These are phyloP conservation scores for Solanum corneliomulleri DNA, from an alignment of 257 asterid genomes.

Conservation along the genomic window DNA sequence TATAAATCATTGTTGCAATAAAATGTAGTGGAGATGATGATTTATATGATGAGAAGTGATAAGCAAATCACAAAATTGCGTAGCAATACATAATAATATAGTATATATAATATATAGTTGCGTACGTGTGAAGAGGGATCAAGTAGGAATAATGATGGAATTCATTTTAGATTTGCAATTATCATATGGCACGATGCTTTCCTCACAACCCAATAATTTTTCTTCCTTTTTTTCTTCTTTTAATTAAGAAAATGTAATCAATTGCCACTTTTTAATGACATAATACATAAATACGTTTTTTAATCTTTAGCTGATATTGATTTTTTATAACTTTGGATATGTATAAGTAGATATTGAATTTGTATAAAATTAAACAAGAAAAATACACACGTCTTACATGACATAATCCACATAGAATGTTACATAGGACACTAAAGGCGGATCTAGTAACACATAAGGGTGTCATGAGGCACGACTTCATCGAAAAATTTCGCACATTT, in stretches of 20 bases:
- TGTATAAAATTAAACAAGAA: no score
- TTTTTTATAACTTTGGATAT: rapidly evolving
- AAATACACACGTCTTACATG: no score
- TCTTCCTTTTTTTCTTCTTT: background rate
- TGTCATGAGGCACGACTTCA: no score
- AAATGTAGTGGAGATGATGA: background rate
- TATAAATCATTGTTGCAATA: background rate
- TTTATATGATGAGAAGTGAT: background rate
- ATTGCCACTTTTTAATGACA: no score
- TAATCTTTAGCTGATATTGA: no score
- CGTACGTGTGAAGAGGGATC: conserved; percentile 1
- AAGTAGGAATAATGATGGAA: background rate
- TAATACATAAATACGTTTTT: no score
- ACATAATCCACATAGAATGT: no score
- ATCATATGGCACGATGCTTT: background rate
- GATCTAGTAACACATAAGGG: no score
- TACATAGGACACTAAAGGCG: background rate
- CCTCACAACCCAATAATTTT: background rate
- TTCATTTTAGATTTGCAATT: background rate
- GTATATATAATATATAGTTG: background rate
- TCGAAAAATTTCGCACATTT: no score
- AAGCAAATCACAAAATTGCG: background rate
- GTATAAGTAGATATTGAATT: rapidly evolving
- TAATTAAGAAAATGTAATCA: no score
- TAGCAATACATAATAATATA: background rate